A percentile compares a stretch with the other conserved stretches of the same genome.
Conservation (phyloP, 2,329 filamentous ascomycete genomes). For the Diplocarpon mali region DNA sequence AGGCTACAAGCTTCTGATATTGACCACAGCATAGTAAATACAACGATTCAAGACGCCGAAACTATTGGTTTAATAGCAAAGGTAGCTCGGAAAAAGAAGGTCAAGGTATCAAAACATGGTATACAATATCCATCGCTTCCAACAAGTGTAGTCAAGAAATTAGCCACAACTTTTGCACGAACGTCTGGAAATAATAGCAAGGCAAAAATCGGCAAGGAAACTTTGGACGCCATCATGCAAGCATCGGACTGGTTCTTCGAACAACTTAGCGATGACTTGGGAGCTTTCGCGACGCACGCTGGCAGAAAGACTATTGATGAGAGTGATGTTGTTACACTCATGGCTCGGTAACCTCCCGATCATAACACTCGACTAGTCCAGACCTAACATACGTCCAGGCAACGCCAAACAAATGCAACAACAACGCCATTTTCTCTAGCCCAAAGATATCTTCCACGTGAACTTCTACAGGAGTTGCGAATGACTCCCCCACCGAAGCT, state of each 20-base stretch:
- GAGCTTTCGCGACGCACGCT: constrained; percentile 70
- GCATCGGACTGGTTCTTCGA: constrained; percentile 90
- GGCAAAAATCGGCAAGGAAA: constrained; percentile 60
- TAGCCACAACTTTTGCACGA: constrained; percentile 61
- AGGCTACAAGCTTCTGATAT: constrained; percentile 13
- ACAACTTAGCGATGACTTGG: constrained; percentile 70
- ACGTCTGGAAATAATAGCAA: constrained; percentile 53
- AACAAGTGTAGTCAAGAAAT: constrained; percentile 58
- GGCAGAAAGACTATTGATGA: constrained; percentile 79
- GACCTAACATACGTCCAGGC: constrained; percentile 40
- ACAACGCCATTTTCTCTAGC: constrained; percentile 80
- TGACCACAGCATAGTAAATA: constrained; percentile 15
- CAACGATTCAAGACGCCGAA: constrained; percentile 10
- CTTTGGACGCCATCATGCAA: constrained; percentile 62
- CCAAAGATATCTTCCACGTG: constrained; percentile 68
- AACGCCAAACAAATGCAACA: constrained; percentile 60
- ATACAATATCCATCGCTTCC: constrained; percentile 69
- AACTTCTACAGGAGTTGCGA: constrained; percentile 71
- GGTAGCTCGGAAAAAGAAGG: constrained; percentile 36
- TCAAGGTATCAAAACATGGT: constrained; percentile 56
- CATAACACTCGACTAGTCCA: not conserved
- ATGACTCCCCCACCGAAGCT: constrained; percentile 49
- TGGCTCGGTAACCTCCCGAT: constrained; percentile 56
- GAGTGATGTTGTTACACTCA: constrained; percentile 68
- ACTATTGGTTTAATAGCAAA: constrained; percentile 9